Percentiles rank a stretch among this genome's conserved stretches.
Conservation (phyloP, 257 asterid species). For the Solanum gracilifrons region DNA sequence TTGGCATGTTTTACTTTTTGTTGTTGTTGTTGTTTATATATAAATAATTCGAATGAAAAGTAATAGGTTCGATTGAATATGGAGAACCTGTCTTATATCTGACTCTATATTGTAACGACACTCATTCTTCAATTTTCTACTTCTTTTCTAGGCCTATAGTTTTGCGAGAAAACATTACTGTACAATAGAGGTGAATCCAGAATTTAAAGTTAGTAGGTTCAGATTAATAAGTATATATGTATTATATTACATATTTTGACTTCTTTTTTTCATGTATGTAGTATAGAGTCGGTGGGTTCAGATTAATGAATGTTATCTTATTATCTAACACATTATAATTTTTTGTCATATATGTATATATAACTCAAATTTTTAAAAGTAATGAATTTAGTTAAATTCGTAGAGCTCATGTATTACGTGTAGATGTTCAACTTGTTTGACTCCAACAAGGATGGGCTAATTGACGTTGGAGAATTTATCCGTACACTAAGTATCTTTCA, state of each 20-base stretch:
- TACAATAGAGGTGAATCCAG: background rate
- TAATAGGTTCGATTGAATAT: background rate
- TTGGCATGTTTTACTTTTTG: background rate
- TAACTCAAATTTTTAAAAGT: background rate
- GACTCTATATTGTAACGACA: background rate
- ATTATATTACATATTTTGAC: background rate
- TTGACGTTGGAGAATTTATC: slow-evolving; percentile 8
- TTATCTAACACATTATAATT: background rate
- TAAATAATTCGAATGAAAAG: background rate
- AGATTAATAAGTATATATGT: background rate
- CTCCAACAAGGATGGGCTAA: slow-evolving; percentile 5
- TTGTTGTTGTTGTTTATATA: background rate
- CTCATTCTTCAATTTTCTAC: background rate
- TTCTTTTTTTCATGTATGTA: background rate
- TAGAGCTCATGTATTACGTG: background rate
- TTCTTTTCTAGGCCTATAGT: background rate
- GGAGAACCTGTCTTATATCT: background rate
- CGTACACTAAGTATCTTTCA: slow-evolving; percentile 19
- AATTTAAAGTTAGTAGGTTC: background rate
- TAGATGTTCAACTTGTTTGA: slow-evolving; percentile 14
- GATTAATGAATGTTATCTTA: background rate
- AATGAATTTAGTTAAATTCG: background rate
- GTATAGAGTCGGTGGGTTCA: background rate
- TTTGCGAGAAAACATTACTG: background rate
- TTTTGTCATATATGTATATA: background rate